Conservation (phyloP, 1,139 yeast genomes). For the Yamadazyma sp. region DNA sequence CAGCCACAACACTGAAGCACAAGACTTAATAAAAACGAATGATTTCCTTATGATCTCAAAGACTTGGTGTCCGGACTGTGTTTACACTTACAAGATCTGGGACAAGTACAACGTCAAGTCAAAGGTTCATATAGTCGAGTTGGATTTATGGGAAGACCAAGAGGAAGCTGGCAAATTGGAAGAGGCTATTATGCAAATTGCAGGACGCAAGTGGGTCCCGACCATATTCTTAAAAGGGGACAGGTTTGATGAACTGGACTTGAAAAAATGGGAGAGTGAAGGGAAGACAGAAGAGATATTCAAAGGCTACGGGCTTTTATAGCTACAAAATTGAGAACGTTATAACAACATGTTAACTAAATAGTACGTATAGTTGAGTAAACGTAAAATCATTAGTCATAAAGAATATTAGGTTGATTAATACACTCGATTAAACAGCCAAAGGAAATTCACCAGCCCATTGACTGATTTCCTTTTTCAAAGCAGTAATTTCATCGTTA, state of each 20-base stretch:
- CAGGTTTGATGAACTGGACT: slow-evolving; percentile 56
- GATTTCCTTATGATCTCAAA: slow-evolving; percentile 60
- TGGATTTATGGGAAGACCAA: slow-evolving; percentile 54
- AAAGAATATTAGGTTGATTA: slow-evolving; percentile 9
- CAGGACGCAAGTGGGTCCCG: slow-evolving; percentile 73
- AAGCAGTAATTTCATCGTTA: slow-evolving; percentile 57
- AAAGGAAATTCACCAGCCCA: slow-evolving; percentile 97
- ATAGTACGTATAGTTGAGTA: slow-evolving; percentile 14
- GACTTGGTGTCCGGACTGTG: slow-evolving; percentile 80
- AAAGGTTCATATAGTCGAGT: slow-evolving; percentile 56
- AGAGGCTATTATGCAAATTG: slow-evolving; percentile 56
- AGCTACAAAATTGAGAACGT: not conserved
- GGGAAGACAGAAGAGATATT: slow-evolving; percentile 46
- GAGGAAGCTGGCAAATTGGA: slow-evolving; percentile 57
- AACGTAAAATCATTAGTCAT: slow-evolving; percentile 12
- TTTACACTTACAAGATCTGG: slow-evolving; percentile 57
- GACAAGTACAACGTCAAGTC: slow-evolving; percentile 47
- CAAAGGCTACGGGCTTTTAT: slow-evolving; percentile 21
- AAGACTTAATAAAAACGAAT: slow-evolving; percentile 44
- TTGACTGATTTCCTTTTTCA: slow-evolving; percentile 76
- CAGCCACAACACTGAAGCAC: slow-evolving; percentile 27
- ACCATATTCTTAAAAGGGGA: slow-evolving; percentile 66
- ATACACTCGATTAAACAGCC: slow-evolving; percentile 49
- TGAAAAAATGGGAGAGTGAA: slow-evolving; percentile 43
- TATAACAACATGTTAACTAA: slow-evolving; percentile 3